phyloP scores from a whole-genome alignment of 2,329 filamentous ascomycete species.

The Drechslerella stenobrocha region DNA sequence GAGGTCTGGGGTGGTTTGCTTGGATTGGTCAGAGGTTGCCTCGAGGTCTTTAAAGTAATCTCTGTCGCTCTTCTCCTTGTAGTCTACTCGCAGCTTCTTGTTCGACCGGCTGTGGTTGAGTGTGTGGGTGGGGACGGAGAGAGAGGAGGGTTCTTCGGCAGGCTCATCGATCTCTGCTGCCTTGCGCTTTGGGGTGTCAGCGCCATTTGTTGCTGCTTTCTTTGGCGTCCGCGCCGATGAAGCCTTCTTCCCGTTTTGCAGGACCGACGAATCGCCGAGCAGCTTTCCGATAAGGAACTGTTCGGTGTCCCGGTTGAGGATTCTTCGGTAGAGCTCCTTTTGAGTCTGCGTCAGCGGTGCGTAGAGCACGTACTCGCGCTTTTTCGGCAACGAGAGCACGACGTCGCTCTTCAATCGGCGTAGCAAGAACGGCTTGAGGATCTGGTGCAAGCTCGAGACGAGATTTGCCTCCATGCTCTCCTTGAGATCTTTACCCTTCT shows the following conservation, averaged over 20 bases:
- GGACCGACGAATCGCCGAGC: constrained; percentile 16
- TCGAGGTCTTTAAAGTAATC: constrained; percentile 61
- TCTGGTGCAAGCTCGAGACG: constrained; percentile 85
- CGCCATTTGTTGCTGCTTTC: constrained; percentile 17
- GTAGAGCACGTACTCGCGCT: constrained; percentile 93
- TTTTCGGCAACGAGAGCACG: constrained; percentile 86
- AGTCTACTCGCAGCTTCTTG: constrained; percentile 44
- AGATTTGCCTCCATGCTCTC: constrained; percentile 76
- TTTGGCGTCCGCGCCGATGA: constrained; percentile 6
- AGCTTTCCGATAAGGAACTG: constrained; percentile 51
- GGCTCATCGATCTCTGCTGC: constrained; percentile 23
- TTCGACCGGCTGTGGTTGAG: constrained; percentile 36
- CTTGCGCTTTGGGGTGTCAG: constrained; percentile 36
- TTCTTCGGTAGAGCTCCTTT: constrained; percentile 84
- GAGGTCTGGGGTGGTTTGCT: constrained; percentile 31
- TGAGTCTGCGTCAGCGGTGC: constrained; percentile 90
- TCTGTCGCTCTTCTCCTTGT: constrained; percentile 54
- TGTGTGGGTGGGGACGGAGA: constrained; percentile 10
- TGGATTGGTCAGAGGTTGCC: constrained; percentile 51
- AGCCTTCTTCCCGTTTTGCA: constrained; percentile 5
- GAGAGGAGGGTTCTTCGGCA: constrained; percentile 6
- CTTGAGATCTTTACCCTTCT: constrained; percentile 75
- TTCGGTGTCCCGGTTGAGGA: constrained; percentile 75
- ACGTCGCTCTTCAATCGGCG: constrained; percentile 91
- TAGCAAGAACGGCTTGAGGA: constrained; percentile 86